A percentile compares a stretch with the other conserved stretches of the same genome.
phyloP scores from a whole-genome alignment of 331 rosid genomes.

The Prunus yedoensis region DNA sequence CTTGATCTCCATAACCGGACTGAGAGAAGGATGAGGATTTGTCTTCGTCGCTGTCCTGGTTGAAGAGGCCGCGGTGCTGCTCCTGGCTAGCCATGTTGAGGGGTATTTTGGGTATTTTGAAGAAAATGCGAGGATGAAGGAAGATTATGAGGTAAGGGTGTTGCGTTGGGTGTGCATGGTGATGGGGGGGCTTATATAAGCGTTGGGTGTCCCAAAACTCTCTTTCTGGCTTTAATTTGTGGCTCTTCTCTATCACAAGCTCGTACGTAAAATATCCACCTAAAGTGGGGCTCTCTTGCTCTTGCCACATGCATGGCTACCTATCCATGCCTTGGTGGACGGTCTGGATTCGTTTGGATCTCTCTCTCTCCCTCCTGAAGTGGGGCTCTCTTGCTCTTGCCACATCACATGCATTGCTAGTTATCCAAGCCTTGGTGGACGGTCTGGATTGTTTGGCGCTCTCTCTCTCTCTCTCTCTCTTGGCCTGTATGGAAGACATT shows the following conservation, averaged over 20 bases:
- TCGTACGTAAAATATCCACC: not conserved
- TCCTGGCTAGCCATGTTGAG: not conserved
- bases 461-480: too few species aligned
- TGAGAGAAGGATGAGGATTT: too few species aligned
- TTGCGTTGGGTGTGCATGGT: not conserved
- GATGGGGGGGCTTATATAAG: not conserved
- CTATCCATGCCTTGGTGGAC: not conserved
- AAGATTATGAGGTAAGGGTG: not conserved
- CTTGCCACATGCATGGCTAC: not conserved
- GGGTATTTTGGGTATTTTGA: not conserved
- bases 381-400: not conserved
- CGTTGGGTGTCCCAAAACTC: not conserved
- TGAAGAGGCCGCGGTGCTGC: too few species aligned
- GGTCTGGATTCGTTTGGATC: not conserved
- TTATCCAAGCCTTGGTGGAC: not conserved
- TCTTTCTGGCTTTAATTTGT: too few species aligned
- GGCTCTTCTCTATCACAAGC: not conserved
- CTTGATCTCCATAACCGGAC: too few species aligned
- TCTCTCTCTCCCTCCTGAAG: not conserved
- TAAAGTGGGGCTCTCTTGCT: not conserved
- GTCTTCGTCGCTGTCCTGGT: too few species aligned
- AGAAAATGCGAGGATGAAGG: not conserved
- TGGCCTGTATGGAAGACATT: too few species aligned
- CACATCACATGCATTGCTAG: not conserved
- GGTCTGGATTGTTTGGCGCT: not conserved